Conservation (phyloP, 192 early-diverging fungal genomes). For the Umbelopsis sp. region DNA sequence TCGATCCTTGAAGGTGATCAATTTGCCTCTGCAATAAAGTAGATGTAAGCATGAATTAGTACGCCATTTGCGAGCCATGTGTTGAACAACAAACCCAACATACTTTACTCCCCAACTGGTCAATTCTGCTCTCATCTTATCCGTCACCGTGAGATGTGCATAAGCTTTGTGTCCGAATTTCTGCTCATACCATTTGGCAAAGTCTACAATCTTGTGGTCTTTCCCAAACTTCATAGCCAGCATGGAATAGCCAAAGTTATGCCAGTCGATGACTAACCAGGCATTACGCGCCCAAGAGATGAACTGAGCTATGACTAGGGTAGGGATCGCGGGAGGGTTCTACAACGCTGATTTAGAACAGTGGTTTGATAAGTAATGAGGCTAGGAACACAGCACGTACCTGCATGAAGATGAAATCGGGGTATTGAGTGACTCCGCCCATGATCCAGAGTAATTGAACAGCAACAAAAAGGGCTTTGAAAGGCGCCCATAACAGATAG, state of each 20-base stretch:
- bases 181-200: constrained; percentile 68
- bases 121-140: constrained; percentile 77
- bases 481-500: constrained; percentile 70
- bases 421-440: constrained; percentile 54
- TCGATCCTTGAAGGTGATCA: constrained; percentile 82
- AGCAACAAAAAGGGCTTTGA: constrained; percentile 67
- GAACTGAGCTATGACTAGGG: constrained; percentile 75
- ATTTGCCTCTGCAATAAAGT: constrained; percentile 53
- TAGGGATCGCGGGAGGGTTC: constrained; percentile 97
- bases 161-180: constrained; percentile 66
- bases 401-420: constrained; percentile 78
- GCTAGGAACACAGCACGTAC: constrained; percentile 40
- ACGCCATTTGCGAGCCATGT: neutral
- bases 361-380: neutral
- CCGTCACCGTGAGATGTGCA: constrained; percentile 85
- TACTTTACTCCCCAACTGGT: constrained; percentile 68
- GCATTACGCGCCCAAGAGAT: constrained; percentile 66
- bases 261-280: constrained; percentile 93
- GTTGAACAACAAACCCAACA: neutral
- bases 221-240: constrained; percentile 73
- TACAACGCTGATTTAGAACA: constrained; percentile 29
- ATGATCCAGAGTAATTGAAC: constrained; percentile 64
- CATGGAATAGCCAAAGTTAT: constrained; percentile 94
- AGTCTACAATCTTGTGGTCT: constrained; percentile 52
- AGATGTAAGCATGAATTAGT: neutral